Percentiles rank a stretch among this genome's conserved stretches.
Evolutionary conservation across 345 rosid species (phyloP).

Genomic region (Microcos paniculata): DNA sequence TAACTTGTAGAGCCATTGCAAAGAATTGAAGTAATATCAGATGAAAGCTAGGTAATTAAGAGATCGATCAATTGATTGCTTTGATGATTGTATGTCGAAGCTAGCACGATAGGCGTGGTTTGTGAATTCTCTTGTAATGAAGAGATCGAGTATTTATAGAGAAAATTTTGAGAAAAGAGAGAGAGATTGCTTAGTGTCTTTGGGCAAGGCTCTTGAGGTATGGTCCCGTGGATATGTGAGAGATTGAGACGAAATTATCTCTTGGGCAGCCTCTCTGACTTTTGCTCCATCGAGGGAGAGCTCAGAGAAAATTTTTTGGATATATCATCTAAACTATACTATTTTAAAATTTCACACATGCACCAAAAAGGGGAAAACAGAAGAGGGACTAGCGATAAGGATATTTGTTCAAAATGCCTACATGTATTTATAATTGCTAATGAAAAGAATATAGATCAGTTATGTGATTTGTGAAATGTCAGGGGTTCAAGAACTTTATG

Average conservation of each 20-base stretch:
- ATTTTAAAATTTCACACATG: neutral
- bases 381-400: too few species aligned
- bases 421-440: neutral
- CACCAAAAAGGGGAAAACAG: too few species aligned
- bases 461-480: neutral
- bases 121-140: slow-evolving; percentile 12
- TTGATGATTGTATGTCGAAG: neutral
- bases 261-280: slow-evolving; percentile 21
- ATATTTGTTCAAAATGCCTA: too few species aligned
- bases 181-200: slow-evolving; percentile 12
- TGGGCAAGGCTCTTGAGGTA: slow-evolving; percentile 21
- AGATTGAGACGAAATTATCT: slow-evolving; percentile 42
- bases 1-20: slow-evolving; percentile 26
- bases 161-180: neutral
- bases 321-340: too few species aligned
- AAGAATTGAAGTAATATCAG: neutral
- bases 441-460: too few species aligned
- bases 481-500: neutral
- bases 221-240: slow-evolving; percentile 28
- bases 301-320: too few species aligned
- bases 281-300: slow-evolving; percentile 14
- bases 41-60: neutral
- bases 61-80: neutral
- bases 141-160: slow-evolving; percentile 37
- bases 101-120: slow-evolving; percentile 6